A percentile compares a stretch with the other conserved stretches of the same genome.
These are phyloP conservation scores for Diaporthe citriasiana DNA, from an alignment of 2,329 filamentous ascomycete genomes.

Conservation along the genomic window DNA sequence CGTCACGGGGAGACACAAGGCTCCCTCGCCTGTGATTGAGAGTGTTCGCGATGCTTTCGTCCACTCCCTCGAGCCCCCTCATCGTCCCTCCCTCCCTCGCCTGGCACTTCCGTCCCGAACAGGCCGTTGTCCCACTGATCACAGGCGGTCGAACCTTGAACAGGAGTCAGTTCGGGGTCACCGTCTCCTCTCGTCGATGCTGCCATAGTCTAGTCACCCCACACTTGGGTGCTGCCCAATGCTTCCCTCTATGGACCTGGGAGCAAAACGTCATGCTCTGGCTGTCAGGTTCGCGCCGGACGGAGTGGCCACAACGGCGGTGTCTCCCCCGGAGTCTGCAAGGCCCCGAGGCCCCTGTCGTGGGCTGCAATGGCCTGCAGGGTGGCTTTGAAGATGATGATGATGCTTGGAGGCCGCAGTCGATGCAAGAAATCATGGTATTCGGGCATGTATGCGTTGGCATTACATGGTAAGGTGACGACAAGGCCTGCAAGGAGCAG, in stretches of 20 bases:
- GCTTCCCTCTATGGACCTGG: slow-evolving; percentile 17
- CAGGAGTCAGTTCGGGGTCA: slow-evolving; percentile 23
- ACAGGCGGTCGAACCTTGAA: slow-evolving; percentile 7
- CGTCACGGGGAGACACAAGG: slow-evolving; percentile 19
- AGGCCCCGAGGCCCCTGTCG: slow-evolving; percentile 8
- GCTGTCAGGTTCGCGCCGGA: neutral
- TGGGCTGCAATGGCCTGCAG: neutral
- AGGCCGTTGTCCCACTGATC: slow-evolving; percentile 12
- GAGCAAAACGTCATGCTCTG: slow-evolving; percentile 31
- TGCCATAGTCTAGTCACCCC: slow-evolving; percentile 16
- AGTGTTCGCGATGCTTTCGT: neutral
- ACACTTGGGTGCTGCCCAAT: slow-evolving; percentile 25
- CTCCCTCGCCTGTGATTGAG: slow-evolving; percentile 18
- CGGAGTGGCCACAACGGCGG: slow-evolving; percentile 30
- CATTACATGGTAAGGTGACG: slow-evolving; percentile 51
- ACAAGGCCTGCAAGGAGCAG: slow-evolving; percentile 41
- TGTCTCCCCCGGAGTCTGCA: slow-evolving; percentile 28
- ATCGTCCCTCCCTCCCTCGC: neutral
- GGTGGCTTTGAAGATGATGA: slow-evolving; percentile 13
- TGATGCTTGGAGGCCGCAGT: slow-evolving; percentile 29
- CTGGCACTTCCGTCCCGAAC: slow-evolving; percentile 12
- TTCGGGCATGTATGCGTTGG: slow-evolving; percentile 48
- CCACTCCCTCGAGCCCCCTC: neutral
- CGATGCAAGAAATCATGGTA: slow-evolving; percentile 37
- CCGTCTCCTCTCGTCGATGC: slow-evolving; percentile 15